Percentiles rank a stretch among this genome's conserved stretches.
These are phyloP conservation scores for Hymenoscyphus albidus DNA, from an alignment of 2,329 filamentous ascomycete species.

Conservation along the genomic window DNA sequence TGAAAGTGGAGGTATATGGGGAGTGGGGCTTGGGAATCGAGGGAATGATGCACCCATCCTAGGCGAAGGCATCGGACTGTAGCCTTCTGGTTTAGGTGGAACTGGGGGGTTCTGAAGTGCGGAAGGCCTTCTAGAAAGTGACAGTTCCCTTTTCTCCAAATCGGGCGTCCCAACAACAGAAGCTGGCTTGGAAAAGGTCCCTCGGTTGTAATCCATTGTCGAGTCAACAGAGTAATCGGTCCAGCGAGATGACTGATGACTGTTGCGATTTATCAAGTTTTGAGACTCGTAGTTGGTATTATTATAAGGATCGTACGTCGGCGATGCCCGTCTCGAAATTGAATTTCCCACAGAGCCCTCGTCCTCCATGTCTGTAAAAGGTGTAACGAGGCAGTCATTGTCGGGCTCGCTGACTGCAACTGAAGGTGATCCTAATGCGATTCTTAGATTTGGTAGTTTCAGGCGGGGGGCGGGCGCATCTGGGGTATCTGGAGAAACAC, in stretches of 20 bases:
- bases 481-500: conserved; percentile 6
- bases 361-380: conserved; percentile 33
- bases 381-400: conserved; percentile 26
- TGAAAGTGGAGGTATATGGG: conserved; percentile 25
- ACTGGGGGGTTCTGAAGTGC: conserved; percentile 36
- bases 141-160: conserved; percentile 37
- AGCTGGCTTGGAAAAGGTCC: conserved; percentile 13
- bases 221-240: conserved; percentile 32
- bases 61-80: conserved; percentile 30
- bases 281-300: conserved; percentile 18
- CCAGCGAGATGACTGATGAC: conserved; percentile 29
- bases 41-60: conserved; percentile 13
- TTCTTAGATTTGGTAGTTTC: conserved; percentile 27
- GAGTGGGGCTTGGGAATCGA: conserved; percentile 13
- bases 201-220: conserved; percentile 22
- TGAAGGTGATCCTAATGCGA: conserved; percentile 26
- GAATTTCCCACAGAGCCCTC: conserved; percentile 28
- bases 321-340: conserved; percentile 18
- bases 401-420: conserved; percentile 19
- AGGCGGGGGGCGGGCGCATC: conserved; percentile 18
- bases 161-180: conserved; percentile 25
- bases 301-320: conserved; percentile 21
- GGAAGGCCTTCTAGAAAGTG: conserved; percentile 41
- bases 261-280: conserved; percentile 21
- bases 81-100: conserved; percentile 27